These are phyloP conservation scores for Selenicereus undatus DNA, from an alignment of 148 eudicot species.

Conservation along the genomic window DNA sequence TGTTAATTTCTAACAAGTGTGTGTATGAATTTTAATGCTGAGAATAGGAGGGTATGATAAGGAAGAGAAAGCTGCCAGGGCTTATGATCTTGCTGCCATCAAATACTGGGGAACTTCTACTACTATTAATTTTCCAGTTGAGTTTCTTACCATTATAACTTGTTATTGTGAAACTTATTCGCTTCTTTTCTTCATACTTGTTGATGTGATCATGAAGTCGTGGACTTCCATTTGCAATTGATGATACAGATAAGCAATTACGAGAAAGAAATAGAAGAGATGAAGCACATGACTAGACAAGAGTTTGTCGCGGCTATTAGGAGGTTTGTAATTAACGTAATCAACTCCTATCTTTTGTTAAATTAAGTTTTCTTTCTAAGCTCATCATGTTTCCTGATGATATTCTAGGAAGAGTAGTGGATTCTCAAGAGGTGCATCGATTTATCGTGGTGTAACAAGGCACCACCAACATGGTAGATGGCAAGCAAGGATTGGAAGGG, in stretches of 20 bases:
- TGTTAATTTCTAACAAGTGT: background rate
- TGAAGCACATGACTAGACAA: slow-evolving; percentile 97
- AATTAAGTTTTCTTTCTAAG: background rate
- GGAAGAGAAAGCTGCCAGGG: slow-evolving; percentile 99
- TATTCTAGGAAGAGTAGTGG: slow-evolving; percentile 91
- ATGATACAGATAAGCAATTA: slow-evolving; percentile 72
- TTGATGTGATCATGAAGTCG: background rate
- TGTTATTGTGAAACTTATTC: background rate
- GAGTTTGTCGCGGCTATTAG: slow-evolving; percentile 93
- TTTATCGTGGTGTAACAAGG: slow-evolving; percentile 97
- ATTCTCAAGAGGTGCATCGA: slow-evolving; percentile 94
- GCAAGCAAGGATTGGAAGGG: slow-evolving; percentile 98
- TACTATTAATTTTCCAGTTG: slow-evolving; percentile 92
- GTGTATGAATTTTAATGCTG: background rate
- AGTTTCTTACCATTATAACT: background rate
- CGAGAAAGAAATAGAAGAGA: slow-evolving; percentile 93
- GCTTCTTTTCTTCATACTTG: background rate
- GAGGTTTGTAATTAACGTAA: slow-evolving; percentile 41
- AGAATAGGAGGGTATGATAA: slow-evolving; percentile 88
- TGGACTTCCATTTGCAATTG: background rate
- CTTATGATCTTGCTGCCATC: slow-evolving; percentile 90
- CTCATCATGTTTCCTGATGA: background rate
- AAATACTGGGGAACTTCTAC: slow-evolving; percentile 99
- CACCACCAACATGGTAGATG: slow-evolving; percentile 99
- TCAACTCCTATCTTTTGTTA: background rate